Percentiles rank a stretch among this genome's conserved stretches.
Evolutionary conservation across 148 eudicot genomes (phyloP).

Genomic region (Dysphania ambrosioides): DNA sequence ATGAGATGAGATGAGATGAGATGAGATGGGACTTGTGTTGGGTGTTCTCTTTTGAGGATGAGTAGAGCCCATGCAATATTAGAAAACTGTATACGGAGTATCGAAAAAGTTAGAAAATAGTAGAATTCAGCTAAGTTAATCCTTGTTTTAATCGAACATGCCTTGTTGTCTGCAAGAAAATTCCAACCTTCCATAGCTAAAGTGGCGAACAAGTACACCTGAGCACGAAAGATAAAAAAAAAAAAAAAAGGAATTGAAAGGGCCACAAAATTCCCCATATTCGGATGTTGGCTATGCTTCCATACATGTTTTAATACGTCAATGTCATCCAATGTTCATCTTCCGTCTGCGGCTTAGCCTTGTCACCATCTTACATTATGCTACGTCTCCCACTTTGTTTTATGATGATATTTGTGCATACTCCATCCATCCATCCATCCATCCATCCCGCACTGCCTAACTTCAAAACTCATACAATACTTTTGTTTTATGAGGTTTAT

Average conservation of each 20-base stretch:
- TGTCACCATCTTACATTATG: constrained; percentile 1
- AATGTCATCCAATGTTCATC: constrained; percentile 17
- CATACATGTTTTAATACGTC: constrained; percentile 28
- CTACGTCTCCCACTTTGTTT: too few relatives aligned
- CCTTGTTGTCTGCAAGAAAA: constrained; percentile 40
- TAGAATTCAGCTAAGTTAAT: constrained; percentile 7
- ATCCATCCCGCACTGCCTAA: too few relatives aligned
- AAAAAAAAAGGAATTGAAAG: too few relatives aligned
- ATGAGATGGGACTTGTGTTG: constrained; percentile 12
- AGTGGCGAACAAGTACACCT: constrained; percentile 65
- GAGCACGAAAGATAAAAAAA: constrained; percentile 7
- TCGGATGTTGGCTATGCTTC: constrained; percentile 42
- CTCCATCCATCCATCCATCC: too few relatives aligned
- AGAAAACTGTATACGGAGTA: not conserved
- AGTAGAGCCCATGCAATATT: constrained; percentile 4
- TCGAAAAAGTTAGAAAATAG: constrained; percentile 3
- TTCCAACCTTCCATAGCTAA: constrained; percentile 20
- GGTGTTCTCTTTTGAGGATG: constrained; percentile 3
- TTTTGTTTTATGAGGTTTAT: too few relatives aligned
- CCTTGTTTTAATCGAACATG: constrained; percentile 26
- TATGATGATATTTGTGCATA: too few relatives aligned
- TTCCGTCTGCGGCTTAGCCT: constrained; percentile 15
- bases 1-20: too few relatives aligned
- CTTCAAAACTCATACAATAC: too few relatives aligned
- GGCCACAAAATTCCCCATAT: constrained; percentile 27